These are phyloP conservation scores for Amyloporia xantha DNA, from an alignment of 768 basidiomycete species.

Conservation along the genomic window DNA sequence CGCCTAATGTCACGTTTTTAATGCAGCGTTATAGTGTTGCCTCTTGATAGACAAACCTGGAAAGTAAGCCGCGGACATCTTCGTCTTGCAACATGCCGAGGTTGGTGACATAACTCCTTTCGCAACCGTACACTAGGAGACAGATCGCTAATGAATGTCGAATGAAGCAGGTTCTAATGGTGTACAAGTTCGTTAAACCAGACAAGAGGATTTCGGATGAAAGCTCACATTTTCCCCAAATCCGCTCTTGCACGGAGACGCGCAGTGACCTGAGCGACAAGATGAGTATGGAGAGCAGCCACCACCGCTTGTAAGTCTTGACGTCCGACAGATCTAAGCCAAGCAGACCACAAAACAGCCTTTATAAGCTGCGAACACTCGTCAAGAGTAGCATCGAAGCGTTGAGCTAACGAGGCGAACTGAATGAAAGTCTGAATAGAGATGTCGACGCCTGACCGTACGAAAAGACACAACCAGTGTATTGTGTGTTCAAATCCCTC, in stretches of 20 bases:
- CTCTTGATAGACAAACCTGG: constrained; percentile 53
- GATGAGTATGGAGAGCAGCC: constrained; percentile 39
- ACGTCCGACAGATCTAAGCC: constrained; percentile 53
- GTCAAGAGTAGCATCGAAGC: constrained; percentile 33
- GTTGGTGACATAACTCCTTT: constrained; percentile 38
- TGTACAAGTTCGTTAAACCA: too few species aligned
- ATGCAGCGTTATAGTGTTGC: too few species aligned
- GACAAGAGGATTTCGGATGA: too few species aligned
- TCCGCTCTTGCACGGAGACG: constrained; percentile 27
- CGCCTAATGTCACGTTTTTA: constrained; percentile 31
- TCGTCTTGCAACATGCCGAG: constrained; percentile 40
- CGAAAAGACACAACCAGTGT: constrained; percentile 54
- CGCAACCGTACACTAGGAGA: constrained; percentile 62
- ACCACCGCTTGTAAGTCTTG: constrained; percentile 51
- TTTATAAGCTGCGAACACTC: constrained; percentile 47
- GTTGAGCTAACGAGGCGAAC: constrained; percentile 35
- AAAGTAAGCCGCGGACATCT: constrained; percentile 46
- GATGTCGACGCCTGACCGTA: constrained; percentile 60
- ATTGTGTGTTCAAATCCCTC: constrained; percentile 42
- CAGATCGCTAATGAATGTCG: constrained; percentile 55
- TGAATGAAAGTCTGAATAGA: constrained; percentile 44
- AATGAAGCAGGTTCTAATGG: constrained; percentile 46
- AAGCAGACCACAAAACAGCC: constrained; percentile 48
- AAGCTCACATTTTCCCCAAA: constrained; percentile 34
- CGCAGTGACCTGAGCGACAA: constrained; percentile 34